Evolutionary conservation across 2,329 filamentous ascomycete genomes (phyloP).

Genomic region (Coleophoma cylindrospora): DNA sequence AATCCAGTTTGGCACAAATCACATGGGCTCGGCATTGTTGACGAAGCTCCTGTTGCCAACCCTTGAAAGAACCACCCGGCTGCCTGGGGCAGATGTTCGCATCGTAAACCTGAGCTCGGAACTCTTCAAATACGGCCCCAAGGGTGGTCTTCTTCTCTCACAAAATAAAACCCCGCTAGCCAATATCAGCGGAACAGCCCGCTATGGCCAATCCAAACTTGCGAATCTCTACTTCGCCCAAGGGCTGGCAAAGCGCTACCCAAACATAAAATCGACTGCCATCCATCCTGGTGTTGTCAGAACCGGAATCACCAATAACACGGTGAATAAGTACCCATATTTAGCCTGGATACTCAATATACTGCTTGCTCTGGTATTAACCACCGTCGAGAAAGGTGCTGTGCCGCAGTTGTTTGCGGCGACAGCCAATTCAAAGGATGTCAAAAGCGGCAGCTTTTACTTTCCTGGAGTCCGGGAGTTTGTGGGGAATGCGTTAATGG

Average conservation of each 20-base stretch:
- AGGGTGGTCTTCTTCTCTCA: neutral
- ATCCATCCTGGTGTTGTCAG: conserved; percentile 34
- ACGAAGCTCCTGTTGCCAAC: conserved; percentile 28
- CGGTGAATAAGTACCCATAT: neutral
- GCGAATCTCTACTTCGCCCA: conserved; percentile 38
- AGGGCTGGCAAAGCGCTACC: conserved; percentile 32
- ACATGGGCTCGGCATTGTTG: conserved; percentile 40
- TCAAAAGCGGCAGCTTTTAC: conserved; percentile 1
- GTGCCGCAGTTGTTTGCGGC: neutral
- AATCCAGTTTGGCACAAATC: conserved; percentile 40
- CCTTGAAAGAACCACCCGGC: conserved; percentile 16
- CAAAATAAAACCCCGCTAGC: neutral
- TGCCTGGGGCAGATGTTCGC: conserved; percentile 1
- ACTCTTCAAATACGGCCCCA: neutral
- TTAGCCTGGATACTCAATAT: neutral
- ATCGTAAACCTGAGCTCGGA: conserved; percentile 1
- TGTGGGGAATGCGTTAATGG: neutral
- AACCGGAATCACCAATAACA: conserved; percentile 1
- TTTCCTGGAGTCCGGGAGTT: neutral
- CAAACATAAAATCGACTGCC: conserved; percentile 27
- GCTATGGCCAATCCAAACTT: conserved; percentile 39
- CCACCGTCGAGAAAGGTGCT: neutral
- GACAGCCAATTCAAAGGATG: neutral
- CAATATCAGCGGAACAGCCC: conserved; percentile 2
- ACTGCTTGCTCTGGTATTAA: neutral